Evolutionary conservation across 2,329 filamentous ascomycete species (phyloP), one percentile per base, ranked within the genome.

Genomic region (Chrysoporthe austroafricana): DNA sequence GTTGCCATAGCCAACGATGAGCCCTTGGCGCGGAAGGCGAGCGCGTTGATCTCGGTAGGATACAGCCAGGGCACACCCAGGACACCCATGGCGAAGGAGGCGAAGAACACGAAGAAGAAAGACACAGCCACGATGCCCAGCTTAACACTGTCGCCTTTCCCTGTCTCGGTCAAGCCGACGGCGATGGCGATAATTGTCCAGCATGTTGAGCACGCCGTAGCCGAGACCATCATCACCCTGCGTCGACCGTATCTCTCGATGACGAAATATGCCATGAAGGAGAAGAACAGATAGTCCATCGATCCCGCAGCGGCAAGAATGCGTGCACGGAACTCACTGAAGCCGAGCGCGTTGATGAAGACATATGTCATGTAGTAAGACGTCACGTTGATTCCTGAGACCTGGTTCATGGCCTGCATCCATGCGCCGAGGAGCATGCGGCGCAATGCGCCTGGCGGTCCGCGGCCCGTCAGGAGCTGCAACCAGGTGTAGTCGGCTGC

Each of bases 281-380:
- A 69, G 63, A 72, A 72, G 62, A 71, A 64, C 1, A 76, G 77
- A 68, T 81, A 80, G 62, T 75, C 76, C 34, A 77, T 74, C 3
- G n/a, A 81, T 1, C 82, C 83, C 11, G 82, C 83, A 0, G 80
- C 81, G 4, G 81, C 77, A 8, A 83, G 73, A 26, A 83, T 79
- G 8, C 81, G 78, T 8, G 80, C 76, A 48, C 77, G 77, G 3
- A 65, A 39, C 2, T 77, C 75, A 32, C 58, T 62, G 59, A 69
- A 66, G 44, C 64, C 64, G n/a, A 83, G 74, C 0, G 80, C 79
- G 62, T 80, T 74, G 66, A 81, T 81, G 63, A 83, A 76, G 4
- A 83, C 76, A 48, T 80, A 81, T 3, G 79, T 79, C 67, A 69
- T 69, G 64, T 69, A 69, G 44, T 69, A 69, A 5, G 63, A 63